Percentiles rank a stretch among this genome's conserved stretches.
Conservation (phyloP, 1,284 basidiomycete species). For the Ceratobasidium sp. region DNA sequence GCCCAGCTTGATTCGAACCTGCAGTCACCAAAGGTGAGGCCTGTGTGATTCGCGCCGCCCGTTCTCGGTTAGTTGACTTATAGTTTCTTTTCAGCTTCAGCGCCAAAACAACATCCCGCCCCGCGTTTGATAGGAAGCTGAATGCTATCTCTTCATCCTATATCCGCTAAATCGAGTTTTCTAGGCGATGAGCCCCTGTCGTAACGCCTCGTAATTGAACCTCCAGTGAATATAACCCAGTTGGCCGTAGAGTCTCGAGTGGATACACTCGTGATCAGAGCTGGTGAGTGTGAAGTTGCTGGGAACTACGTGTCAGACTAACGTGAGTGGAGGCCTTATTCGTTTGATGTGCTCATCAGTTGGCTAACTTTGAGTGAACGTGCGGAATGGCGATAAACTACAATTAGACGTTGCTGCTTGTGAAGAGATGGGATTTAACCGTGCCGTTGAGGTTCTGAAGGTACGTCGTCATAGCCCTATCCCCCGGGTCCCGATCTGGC, state of each 20-base stretch:
- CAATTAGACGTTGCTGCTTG: constrained; percentile 69
- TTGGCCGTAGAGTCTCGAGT: constrained; percentile 59
- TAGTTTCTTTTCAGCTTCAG: too few relatives aligned
- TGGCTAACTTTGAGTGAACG: constrained; percentile 71
- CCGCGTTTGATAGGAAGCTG: too few relatives aligned
- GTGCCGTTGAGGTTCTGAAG: constrained; percentile 68
- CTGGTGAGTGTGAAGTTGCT: constrained; percentile 48
- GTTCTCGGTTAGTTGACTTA: too few relatives aligned
- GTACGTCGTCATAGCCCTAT: constrained; percentile 4
- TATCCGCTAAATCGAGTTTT: too few relatives aligned
- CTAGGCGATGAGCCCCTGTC: too few relatives aligned
- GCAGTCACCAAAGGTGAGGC: too few relatives aligned
- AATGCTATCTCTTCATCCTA: too few relatives aligned
- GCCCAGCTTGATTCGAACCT: too few relatives aligned
- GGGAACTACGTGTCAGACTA: background rate
- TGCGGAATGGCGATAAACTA: constrained; percentile 76
- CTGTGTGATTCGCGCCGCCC: too few relatives aligned
- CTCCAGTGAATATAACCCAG: too few relatives aligned
- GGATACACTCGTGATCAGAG: constrained; percentile 66
- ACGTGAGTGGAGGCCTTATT: constrained; percentile 62
- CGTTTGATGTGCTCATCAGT: constrained; percentile 75
- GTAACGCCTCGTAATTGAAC: too few relatives aligned
- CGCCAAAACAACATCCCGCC: too few relatives aligned
- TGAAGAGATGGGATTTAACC: constrained; percentile 84
- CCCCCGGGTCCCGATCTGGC: background rate